Conservation (phyloP, 805 yeast species). For the Priceomyces haplophilus region DNA sequence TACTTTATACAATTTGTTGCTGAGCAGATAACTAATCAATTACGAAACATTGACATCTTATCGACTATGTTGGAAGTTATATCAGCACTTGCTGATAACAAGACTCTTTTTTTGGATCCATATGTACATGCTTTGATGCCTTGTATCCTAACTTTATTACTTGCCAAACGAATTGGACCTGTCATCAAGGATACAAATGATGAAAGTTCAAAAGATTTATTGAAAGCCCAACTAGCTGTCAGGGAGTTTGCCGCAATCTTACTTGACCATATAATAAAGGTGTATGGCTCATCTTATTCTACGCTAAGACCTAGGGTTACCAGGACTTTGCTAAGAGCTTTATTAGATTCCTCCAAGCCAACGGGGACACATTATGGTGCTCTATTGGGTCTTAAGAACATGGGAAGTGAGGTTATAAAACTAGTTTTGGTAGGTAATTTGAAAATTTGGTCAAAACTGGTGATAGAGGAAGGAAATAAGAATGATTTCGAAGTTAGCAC, state of each 20-base stretch:
- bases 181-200: constrained; percentile 36
- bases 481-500: constrained; percentile 45
- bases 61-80: constrained; percentile 87
- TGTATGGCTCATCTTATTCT: constrained; percentile 81
- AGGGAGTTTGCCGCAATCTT: constrained; percentile 87
- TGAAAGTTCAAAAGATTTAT: constrained; percentile 24
- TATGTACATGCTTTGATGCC: constrained; percentile 97
- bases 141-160: constrained; percentile 81
- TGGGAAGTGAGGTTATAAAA: constrained; percentile 86
- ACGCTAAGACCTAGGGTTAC: constrained; percentile 92
- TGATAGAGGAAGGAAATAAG: constrained; percentile 43
- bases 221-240: constrained; percentile 51
- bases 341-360: constrained; percentile 78
- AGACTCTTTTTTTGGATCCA: constrained; percentile 86
- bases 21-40: constrained; percentile 87
- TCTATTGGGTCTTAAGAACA: constrained; percentile 72
- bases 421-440: constrained; percentile 82
- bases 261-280: constrained; percentile 70
- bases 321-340: constrained; percentile 86
- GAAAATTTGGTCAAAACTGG: constrained; percentile 70
- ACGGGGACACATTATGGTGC: constrained; percentile 93
- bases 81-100: constrained; percentile 78
- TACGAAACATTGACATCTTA: constrained; percentile 65
- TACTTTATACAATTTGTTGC: constrained; percentile 94
- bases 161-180: constrained; percentile 84